Conservation (phyloP, 352 stramenopile species). For the Pythium dissotocum region DNA sequence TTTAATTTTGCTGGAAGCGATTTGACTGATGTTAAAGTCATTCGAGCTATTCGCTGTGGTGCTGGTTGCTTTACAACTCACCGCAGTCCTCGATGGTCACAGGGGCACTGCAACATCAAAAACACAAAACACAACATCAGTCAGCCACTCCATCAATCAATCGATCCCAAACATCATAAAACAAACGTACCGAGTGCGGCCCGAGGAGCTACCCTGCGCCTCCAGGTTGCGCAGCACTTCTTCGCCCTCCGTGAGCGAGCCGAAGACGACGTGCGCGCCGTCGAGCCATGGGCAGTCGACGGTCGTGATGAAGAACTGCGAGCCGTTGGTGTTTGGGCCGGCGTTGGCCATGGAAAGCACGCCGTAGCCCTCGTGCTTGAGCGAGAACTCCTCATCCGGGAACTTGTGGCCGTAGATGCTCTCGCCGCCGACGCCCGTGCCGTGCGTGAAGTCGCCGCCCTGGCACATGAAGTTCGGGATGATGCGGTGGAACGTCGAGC, state of each 20-base stretch:
- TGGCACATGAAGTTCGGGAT: slow-evolving; percentile 96
- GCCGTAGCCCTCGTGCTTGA: slow-evolving; percentile 90
- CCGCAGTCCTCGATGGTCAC: slow-evolving; percentile 97
- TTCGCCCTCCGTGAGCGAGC: slow-evolving; percentile 92
- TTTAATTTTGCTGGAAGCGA: neutral
- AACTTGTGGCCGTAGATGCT: slow-evolving; percentile 96
- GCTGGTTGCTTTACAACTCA: slow-evolving; percentile 65
- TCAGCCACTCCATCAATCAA: slow-evolving; percentile 1
- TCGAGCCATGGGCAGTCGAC: slow-evolving; percentile 92
- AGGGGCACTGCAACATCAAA: slow-evolving; percentile 28
- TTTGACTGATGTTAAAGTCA: neutral
- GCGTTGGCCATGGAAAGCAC: slow-evolving; percentile 97
- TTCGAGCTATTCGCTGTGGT: neutral
- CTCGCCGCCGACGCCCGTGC: slow-evolving; percentile 87
- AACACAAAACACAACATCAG: neutral
- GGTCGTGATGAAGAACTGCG: slow-evolving; percentile 97
- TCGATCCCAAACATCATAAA: slow-evolving; percentile 1
- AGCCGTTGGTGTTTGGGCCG: slow-evolving; percentile 96
- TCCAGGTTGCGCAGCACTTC: slow-evolving; percentile 98
- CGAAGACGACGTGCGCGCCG: slow-evolving; percentile 92
- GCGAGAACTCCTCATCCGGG: slow-evolving; percentile 95
- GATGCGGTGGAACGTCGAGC: slow-evolving; percentile 91
- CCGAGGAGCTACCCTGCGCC: slow-evolving; percentile 89
- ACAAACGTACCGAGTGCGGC: slow-evolving; percentile 78
- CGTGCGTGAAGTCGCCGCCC: slow-evolving; percentile 96